Percentiles rank a stretch among this genome's conserved stretches.
Conservation (phyloP, 169 alveolate genomes). For the Eimeria sp. region DNA sequence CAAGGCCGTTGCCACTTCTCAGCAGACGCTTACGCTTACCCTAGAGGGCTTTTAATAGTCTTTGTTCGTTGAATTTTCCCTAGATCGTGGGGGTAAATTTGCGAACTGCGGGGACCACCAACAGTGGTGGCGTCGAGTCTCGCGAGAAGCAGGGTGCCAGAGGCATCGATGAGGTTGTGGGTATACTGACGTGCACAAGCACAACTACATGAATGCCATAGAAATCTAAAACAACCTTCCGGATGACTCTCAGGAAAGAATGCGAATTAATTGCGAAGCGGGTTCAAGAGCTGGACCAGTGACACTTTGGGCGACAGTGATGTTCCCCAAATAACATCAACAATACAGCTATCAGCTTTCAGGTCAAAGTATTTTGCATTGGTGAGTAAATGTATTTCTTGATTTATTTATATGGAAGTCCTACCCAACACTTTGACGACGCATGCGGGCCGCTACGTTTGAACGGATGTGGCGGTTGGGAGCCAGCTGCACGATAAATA, state of each 20-base stretch:
- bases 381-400: neutral
- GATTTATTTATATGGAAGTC: neutral
- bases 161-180: neutral
- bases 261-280: neutral
- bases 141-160: neutral
- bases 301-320: neutral
- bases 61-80: neutral
- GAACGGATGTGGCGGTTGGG: neutral
- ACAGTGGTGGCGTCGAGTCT: neutral
- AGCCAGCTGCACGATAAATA: neutral
- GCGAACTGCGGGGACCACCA: neutral
- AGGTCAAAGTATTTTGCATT: too few species aligned
- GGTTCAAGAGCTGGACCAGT: slow-evolving; percentile 16
- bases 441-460: neutral
- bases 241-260: neutral
- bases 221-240: neutral
- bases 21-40: neutral
- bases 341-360: too few species aligned
- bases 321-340: neutral
- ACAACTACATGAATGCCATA: neutral
- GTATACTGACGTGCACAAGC: neutral
- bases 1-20: neutral
- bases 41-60: neutral
- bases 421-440: too few species aligned
- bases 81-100: neutral